Percentiles rank a stretch among this genome's conserved stretches.
These are phyloP conservation scores for Cytospora mali DNA, from an alignment of 2,329 filamentous ascomycete species.

Conservation along the genomic window DNA sequence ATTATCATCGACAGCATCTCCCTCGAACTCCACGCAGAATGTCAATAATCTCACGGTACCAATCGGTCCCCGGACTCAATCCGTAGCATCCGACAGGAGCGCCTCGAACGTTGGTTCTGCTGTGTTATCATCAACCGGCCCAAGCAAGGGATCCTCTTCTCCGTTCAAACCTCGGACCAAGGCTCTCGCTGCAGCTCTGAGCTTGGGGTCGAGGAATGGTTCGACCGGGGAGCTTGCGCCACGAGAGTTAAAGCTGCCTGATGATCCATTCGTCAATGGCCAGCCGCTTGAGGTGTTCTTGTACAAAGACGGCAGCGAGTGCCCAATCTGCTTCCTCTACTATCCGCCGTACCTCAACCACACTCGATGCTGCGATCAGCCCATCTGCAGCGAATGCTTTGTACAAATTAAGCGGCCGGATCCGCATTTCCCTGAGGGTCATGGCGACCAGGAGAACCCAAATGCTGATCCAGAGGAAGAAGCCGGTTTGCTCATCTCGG, in stretches of 20 bases:
- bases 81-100: slow-evolving; percentile 72
- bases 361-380: slow-evolving; percentile 92
- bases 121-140: slow-evolving; percentile 59
- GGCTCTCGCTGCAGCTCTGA: slow-evolving; percentile 81
- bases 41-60: slow-evolving; percentile 77
- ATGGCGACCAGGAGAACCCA: slow-evolving; percentile 46
- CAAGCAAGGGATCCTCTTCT: slow-evolving; percentile 52
- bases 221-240: slow-evolving; percentile 73
- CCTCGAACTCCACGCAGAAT: slow-evolving; percentile 59
- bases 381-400: slow-evolving; percentile 98
- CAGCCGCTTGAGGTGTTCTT: slow-evolving; percentile 89
- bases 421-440: slow-evolving; percentile 83
- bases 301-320: slow-evolving; percentile 89
- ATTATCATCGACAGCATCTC: slow-evolving; percentile 48
- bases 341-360: slow-evolving; percentile 94
- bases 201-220: slow-evolving; percentile 70
- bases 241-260: slow-evolving; percentile 76
- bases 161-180: slow-evolving; percentile 84
- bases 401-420: slow-evolving; percentile 97
- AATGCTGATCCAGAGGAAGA: slow-evolving; percentile 51
- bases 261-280: slow-evolving; percentile 90
- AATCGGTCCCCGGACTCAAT: slow-evolving; percentile 75
- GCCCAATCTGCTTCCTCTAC: slow-evolving; percentile 94
- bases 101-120: slow-evolving; percentile 65
- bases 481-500: slow-evolving; percentile 76